Percentiles rank a stretch among this genome's conserved stretches.
phyloP scores from a whole-genome alignment of 108 stramenopile genomes.

The Skeletonema marinoi region DNA sequence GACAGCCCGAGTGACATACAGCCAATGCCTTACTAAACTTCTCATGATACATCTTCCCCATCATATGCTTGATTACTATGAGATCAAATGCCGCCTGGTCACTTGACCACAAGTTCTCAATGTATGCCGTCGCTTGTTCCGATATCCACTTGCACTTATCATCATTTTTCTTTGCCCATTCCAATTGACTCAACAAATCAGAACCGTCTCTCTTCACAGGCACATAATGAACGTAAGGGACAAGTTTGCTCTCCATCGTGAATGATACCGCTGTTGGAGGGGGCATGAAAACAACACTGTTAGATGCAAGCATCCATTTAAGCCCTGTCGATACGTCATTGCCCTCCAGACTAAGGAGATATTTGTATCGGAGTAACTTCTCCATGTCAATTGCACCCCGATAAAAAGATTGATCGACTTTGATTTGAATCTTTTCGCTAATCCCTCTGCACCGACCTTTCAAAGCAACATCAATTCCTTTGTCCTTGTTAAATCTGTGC shows the following conservation, averaged over 20 bases:
- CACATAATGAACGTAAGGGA: conserved; percentile 80
- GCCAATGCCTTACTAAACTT: conserved; percentile 1
- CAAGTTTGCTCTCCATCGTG: conserved; percentile 69
- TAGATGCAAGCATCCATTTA: conserved; percentile 71
- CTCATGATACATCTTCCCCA: conserved; percentile 2
- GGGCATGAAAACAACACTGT: conserved; percentile 34
- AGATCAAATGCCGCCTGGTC: not conserved
- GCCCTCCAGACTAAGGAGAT: conserved; percentile 71
- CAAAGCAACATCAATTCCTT: not conserved
- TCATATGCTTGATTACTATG: not conserved
- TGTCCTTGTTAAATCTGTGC: not conserved
- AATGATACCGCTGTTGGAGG: conserved; percentile 66
- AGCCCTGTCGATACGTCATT: conserved; percentile 84
- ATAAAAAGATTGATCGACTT: not conserved
- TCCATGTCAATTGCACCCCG: not conserved
- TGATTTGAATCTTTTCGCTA: not conserved
- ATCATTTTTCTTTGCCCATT: conserved; percentile 74
- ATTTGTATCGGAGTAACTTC: conserved; percentile 35
- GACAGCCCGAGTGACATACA: not conserved
- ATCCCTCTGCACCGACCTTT: not conserved
- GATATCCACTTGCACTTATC: conserved; percentile 65
- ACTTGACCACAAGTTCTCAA: conserved; percentile 52
- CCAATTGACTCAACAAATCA: conserved; percentile 63
- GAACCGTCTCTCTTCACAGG: conserved; percentile 59
- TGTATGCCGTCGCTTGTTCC: conserved; percentile 65